Evolutionary conservation across 768 basidiomycete genomes (phyloP).

Genomic region (Chlorophyllum brunneum): DNA sequence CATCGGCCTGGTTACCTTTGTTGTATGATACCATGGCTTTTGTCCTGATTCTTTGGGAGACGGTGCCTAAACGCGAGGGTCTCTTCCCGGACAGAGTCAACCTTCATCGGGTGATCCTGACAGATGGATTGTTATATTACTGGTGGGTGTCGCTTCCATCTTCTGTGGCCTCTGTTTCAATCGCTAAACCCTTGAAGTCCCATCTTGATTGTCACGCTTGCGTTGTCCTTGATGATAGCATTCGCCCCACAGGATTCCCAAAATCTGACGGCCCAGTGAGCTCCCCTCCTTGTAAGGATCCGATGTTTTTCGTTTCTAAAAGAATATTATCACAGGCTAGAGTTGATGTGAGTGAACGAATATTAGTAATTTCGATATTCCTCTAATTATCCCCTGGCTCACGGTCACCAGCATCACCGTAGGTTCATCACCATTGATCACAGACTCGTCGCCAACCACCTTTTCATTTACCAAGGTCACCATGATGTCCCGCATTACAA

Average conservation of each 20-base stretch:
- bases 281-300: no score
- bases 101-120: slow-evolving; percentile 36
- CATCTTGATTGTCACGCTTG: slow-evolving; percentile 41
- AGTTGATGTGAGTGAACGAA: slow-evolving; percentile 8
- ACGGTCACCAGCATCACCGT: slow-evolving; percentile 4
- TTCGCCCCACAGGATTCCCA: slow-evolving; percentile 38
- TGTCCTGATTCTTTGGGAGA: slow-evolving; percentile 32
- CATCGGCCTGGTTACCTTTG: slow-evolving; percentile 49
- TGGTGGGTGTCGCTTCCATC: slow-evolving; percentile 22
- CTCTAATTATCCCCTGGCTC: neutral
- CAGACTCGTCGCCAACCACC: neutral
- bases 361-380: neutral
- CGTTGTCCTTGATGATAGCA: slow-evolving; percentile 44
- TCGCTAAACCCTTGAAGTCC: slow-evolving; percentile 23
- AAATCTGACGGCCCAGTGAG: slow-evolving; percentile 45
- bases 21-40: slow-evolving; percentile 43
- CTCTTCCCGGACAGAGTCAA: slow-evolving; percentile 25
- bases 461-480: slow-evolving; percentile 35
- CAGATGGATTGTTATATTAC: slow-evolving; percentile 48
- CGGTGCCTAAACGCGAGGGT: slow-evolving; percentile 29
- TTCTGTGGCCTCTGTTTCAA: neutral
- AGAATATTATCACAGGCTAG: neutral
- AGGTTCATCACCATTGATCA: neutral
- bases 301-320: neutral
- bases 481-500: slow-evolving; percentile 69